Conservation (phyloP, 1,284 basidiomycete genomes). For the Jaminaea rosea region DNA sequence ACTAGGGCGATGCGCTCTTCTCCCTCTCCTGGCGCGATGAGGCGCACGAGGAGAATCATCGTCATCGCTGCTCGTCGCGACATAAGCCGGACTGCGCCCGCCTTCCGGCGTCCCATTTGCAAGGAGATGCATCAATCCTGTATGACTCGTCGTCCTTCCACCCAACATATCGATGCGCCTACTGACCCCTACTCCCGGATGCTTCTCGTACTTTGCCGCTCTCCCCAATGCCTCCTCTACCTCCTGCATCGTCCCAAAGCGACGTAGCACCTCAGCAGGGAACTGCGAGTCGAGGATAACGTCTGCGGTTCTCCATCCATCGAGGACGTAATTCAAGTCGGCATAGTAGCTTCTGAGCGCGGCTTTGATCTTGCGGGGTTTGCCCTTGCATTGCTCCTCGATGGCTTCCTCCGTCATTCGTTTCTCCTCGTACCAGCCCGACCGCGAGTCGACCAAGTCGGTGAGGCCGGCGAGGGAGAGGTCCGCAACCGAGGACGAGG, state of each 20-base stretch:
- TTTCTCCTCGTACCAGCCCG: slow-evolving; percentile 34
- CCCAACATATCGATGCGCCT: too few relatives aligned
- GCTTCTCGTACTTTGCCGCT: background rate
- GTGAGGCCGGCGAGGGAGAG: slow-evolving; percentile 31
- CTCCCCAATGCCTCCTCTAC: slow-evolving; percentile 6
- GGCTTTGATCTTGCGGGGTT: background rate
- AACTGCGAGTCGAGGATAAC: slow-evolving; percentile 44
- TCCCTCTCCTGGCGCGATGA: too few relatives aligned
- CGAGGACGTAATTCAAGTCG: slow-evolving; percentile 34
- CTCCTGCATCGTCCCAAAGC: slow-evolving; percentile 22
- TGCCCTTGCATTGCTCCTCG: slow-evolving; percentile 17
- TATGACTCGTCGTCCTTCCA: too few relatives aligned
- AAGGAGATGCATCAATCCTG: too few relatives aligned
- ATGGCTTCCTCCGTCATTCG: slow-evolving; percentile 24
- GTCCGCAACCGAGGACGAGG: slow-evolving; percentile 29
- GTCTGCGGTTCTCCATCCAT: slow-evolving; percentile 43
- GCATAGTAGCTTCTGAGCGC: slow-evolving; percentile 35
- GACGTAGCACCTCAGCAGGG: slow-evolving; percentile 39
- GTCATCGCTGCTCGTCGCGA: background rate
- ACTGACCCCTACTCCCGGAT: too few relatives aligned
- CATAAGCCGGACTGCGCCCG: background rate
- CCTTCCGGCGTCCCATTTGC: too few relatives aligned
- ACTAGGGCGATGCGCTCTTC: too few relatives aligned
- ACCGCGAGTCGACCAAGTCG: slow-evolving; percentile 35
- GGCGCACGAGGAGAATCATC: too few relatives aligned